Base-by-base conservation (phyloP, 768 basidiomycete genomes). In the Agaricus blazei region DNA sequence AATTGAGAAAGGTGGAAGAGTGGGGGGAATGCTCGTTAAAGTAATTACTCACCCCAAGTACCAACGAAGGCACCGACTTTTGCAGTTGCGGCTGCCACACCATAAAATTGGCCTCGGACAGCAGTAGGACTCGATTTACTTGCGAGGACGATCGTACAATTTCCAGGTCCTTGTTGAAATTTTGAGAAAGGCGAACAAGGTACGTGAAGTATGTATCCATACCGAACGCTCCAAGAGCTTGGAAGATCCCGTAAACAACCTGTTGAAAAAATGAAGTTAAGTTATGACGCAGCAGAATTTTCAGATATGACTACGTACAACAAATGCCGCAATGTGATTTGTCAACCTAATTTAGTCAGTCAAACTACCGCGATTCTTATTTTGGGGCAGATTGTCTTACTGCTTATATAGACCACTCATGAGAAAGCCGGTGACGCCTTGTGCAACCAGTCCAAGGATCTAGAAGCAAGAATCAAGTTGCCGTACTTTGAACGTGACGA, bases 191-290 rank as follows among this genome's bases (percentile, higher is more conserved):
- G 28, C n/a, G 19, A 2, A 19, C 19, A 31, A 27, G n/a, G 9
- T 48, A 37, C 4, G 23, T 19, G 19, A 19, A 19, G 19, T 19
- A 19, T 19, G 19, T 4, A 19, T 8, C n/a, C 74, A 31, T 54
- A 77, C 90, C 91, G 27, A 93, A 73, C 72, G 96, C 94, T 46
- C 94, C 95, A 53, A 93, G 87, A 63, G 82, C 85, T 63, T 95
- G 66, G 80, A 97, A 97, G 48, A 97, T 82, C 11, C 94, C 95
- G 62, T 97, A 96, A 7, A 97, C 73, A 34, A 95, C 83, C 82
- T 84, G 37, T 46, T 29, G 42, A 42, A 9, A 43, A 38, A 44
- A 7, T 19, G 31, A 19, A 19, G 19, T 19, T 2, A 1, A 29
- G 9, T 36, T 15, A 37, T 28, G 34, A 19, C 19, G 19, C 19